A percentile compares a stretch with the other conserved stretches of the same genome.
phyloP scores from a whole-genome alignment of 2,329 filamentous ascomycete species.

The Fusarium sulawesiense region DNA sequence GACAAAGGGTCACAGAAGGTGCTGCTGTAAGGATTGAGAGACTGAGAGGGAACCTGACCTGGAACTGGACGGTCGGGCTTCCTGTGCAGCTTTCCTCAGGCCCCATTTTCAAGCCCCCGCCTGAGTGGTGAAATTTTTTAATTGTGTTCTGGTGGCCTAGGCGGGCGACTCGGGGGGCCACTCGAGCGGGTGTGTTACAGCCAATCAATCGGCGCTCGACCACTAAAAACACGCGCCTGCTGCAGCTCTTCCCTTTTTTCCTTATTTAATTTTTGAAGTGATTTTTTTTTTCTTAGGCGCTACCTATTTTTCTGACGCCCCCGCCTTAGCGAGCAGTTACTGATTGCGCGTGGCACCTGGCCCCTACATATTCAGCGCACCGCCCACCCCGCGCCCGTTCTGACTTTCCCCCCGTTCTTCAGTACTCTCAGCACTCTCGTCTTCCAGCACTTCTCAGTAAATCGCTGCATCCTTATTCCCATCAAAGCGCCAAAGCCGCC shows the following conservation, averaged over 20 bases:
- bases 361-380: conserved; percentile 53
- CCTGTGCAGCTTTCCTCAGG: conserved; percentile 16
- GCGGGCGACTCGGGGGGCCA: conserved; percentile 21
- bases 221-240: conserved; percentile 39
- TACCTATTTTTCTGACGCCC: conserved; percentile 35
- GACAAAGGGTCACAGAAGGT: not conserved
- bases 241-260: conserved; percentile 41
- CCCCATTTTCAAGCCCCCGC: conserved; percentile 38
- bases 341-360: conserved; percentile 50
- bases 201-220: conserved; percentile 25
- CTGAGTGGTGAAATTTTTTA: conserved; percentile 31
- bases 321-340: conserved; percentile 41
- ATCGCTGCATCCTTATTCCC: conserved; percentile 31
- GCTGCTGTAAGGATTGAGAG: conserved; percentile 18
- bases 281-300: conserved; percentile 29
- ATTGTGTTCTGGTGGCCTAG: conserved; percentile 21
- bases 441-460: conserved; percentile 40
- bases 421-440: conserved; percentile 48
- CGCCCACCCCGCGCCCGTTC: conserved; percentile 50
- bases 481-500: conserved; percentile 44
- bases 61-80: not conserved
- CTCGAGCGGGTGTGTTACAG: conserved; percentile 19
- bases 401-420: conserved; percentile 48
- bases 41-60: not conserved
- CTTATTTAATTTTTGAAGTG: conserved; percentile 15